A percentile compares a stretch with the other conserved stretches of the same genome.
Conservation (phyloP, 208 protist species). For the Crithidia sp. region DNA sequence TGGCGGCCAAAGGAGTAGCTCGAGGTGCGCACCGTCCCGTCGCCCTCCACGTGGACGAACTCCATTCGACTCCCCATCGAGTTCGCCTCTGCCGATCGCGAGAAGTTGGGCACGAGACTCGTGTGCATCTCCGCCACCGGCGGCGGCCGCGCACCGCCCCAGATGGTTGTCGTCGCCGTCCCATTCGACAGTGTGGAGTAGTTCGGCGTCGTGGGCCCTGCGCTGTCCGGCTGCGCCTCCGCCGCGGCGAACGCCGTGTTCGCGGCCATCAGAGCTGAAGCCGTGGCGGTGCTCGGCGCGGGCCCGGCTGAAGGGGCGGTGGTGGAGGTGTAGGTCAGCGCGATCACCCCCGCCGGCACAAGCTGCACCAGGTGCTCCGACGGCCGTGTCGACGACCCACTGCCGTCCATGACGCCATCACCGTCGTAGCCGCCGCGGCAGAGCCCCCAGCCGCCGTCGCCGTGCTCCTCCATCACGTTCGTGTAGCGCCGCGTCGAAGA, state of each 20-base stretch:
- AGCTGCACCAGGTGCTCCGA: conserved; percentile 39
- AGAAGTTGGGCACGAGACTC: conserved; percentile 59
- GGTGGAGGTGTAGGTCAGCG: conserved; percentile 38
- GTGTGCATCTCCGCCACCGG: conserved; percentile 39
- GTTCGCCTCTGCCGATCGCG: conserved; percentile 34
- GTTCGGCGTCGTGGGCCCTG: conserved; percentile 2
- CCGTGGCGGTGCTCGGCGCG: conserved; percentile 17
- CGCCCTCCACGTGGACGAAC: conserved; percentile 71
- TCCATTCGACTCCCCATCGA: conserved; percentile 64
- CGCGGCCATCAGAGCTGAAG: conserved; percentile 7
- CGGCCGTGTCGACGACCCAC: background rate
- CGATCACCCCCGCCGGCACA: conserved; percentile 55
- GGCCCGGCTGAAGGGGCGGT: background rate
- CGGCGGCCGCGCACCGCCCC: conserved; percentile 25
- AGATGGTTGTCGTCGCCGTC: conserved; percentile 11
- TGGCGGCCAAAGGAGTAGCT: conserved; percentile 72
- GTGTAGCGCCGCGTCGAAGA: conserved; percentile 37
- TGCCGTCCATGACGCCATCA: conserved; percentile 4
- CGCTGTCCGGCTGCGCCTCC: background rate
- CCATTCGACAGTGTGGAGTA: conserved; percentile 6
- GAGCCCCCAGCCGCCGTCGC: conserved; percentile 23
- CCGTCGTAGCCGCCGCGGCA: conserved; percentile 28
- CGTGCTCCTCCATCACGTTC: conserved; percentile 44
- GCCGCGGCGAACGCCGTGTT: conserved; percentile 3
- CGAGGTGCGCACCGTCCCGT: conserved; percentile 74